Conservation (phyloP, 2,329 filamentous ascomycete genomes). For the Ceratocystis lukuohia region DNA sequence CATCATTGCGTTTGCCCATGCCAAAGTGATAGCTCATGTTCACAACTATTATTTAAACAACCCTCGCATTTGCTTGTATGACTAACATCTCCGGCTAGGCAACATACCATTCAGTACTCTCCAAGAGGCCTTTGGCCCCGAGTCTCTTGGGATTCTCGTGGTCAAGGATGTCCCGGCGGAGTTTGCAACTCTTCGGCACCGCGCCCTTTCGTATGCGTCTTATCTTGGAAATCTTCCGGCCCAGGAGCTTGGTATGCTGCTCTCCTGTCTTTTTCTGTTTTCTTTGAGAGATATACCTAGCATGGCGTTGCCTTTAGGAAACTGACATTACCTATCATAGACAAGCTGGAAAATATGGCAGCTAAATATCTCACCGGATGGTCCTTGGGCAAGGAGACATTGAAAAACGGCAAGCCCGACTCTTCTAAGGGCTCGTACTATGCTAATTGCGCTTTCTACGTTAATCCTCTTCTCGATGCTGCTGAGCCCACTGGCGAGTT, state of each 20-base stretch:
- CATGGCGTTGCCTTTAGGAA: neutral
- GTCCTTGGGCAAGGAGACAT: constrained; percentile 70
- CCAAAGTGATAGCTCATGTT: neutral
- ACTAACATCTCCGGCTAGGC: constrained; percentile 32
- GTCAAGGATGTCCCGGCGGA: constrained; percentile 67
- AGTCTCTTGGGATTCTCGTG: constrained; percentile 84
- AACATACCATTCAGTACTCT: constrained; percentile 55
- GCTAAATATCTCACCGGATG: constrained; percentile 58
- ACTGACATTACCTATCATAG: constrained; percentile 25
- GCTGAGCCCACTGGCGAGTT: constrained; percentile 47
- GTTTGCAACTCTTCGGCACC: constrained; percentile 58
- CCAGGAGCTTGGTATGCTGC: constrained; percentile 50
- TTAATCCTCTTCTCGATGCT: constrained; percentile 48
- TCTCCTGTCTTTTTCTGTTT: neutral
- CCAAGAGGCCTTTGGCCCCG: constrained; percentile 73
- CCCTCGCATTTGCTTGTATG: neutral
- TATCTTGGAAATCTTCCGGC: constrained; percentile 72
- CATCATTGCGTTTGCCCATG: neutral
- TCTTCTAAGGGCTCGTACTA: constrained; percentile 76
- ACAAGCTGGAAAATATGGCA: constrained; percentile 43
- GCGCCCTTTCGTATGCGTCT: constrained; percentile 72
- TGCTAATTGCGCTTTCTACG: constrained; percentile 68
- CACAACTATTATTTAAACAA: constrained; percentile 22
- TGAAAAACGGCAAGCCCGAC: constrained; percentile 64
- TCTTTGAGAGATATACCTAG: too few relatives aligned